Conservation (phyloP, 345 rosid genomes). For the Murraya paniculata region DNA sequence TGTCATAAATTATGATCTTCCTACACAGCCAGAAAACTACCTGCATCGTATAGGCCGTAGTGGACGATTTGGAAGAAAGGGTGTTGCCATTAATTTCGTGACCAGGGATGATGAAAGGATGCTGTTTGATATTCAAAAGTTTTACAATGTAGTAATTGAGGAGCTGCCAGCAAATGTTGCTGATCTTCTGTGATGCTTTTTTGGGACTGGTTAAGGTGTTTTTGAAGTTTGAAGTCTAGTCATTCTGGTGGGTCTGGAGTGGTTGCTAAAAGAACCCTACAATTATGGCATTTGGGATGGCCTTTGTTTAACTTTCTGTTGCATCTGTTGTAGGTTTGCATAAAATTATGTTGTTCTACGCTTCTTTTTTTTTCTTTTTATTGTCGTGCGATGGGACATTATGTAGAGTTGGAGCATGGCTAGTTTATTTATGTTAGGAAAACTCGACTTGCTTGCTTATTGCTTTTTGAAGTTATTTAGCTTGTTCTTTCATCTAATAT, state of each 20-base stretch:
- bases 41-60: conserved; percentile 38
- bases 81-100: conserved; percentile 34
- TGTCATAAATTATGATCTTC: conserved; percentile 37
- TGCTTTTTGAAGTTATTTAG: not conserved
- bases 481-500: not conserved
- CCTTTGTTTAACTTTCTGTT: conserved; percentile 10
- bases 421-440: conserved; percentile 8
- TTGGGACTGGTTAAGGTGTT: conserved; percentile 8
- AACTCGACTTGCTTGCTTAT: not conserved
- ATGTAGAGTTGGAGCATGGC: conserved; percentile 14
- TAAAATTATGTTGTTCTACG: conserved; percentile 19
- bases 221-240: conserved; percentile 1
- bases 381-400: not conserved
- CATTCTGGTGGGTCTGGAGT: not conserved
- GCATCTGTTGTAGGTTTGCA: conserved; percentile 8
- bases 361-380: not conserved
- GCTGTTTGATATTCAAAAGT: conserved; percentile 24
- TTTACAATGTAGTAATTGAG: conserved; percentile 16
- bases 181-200: conserved; percentile 20
- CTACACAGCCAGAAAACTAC: conserved; percentile 40
- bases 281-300: not conserved
- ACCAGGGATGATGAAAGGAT: conserved; percentile 23
- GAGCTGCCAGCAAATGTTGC: conserved; percentile 23
- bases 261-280: not conserved
- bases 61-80: conserved; percentile 39